Percentiles rank a stretch among this genome's conserved stretches.
Evolutionary conservation across 768 basidiomycete species (phyloP).

Genomic region (Mycena metata): DNA sequence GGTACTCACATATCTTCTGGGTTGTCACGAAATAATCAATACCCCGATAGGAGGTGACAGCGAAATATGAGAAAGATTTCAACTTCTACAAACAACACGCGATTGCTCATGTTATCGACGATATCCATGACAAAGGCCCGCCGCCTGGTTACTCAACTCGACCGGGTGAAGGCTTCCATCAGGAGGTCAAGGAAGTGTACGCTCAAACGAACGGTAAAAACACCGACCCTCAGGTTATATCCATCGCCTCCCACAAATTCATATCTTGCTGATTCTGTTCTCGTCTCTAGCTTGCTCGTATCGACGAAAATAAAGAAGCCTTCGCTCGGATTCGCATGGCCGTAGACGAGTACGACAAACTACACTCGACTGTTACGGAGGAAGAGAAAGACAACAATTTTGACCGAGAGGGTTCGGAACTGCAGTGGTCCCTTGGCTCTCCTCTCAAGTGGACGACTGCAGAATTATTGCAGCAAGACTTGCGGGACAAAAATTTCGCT

Average conservation of each 20-base stretch:
- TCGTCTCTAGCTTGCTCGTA: slow-evolving; percentile 4
- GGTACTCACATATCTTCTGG: neutral
- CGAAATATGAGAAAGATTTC: slow-evolving; percentile 9
- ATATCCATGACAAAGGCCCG: neutral
- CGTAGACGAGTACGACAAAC: neutral
- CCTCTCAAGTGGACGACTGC: neutral
- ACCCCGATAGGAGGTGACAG: too few species aligned
- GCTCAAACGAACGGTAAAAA: slow-evolving; percentile 1
- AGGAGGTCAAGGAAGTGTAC: slow-evolving; percentile 1
- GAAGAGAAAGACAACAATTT: neutral
- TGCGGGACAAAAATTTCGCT: neutral
- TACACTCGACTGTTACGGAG: neutral
- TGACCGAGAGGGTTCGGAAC: neutral
- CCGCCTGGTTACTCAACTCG: slow-evolving; percentile 3
- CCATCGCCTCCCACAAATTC: neutral
- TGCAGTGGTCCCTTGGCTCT: slow-evolving; percentile 3
- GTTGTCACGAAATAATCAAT: too few species aligned
- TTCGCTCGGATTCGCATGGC: slow-evolving; percentile 12
- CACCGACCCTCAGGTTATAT: neutral
- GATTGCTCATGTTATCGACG: neutral
- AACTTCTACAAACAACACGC: slow-evolving; percentile 3
- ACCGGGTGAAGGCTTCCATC: slow-evolving; percentile 2
- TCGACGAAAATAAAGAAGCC: slow-evolving; percentile 12
- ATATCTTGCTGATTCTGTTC: neutral
- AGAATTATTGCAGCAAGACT: neutral